Base-by-base conservation (phyloP, 1,284 basidiomycete species). In the Trichosporon sp. region DNA sequence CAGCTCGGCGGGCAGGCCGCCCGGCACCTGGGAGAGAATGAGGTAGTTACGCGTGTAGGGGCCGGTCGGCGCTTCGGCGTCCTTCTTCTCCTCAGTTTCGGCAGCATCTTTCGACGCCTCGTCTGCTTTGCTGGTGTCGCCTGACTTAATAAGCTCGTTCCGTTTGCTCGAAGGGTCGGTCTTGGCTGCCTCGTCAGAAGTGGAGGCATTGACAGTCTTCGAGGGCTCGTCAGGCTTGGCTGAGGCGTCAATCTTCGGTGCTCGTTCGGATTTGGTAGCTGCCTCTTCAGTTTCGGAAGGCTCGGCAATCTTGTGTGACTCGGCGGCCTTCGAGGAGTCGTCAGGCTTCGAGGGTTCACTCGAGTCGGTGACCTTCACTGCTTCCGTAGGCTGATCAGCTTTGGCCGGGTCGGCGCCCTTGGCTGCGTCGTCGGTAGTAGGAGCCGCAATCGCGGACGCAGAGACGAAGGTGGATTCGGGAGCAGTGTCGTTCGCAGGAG, bases 31-130 rank as follows among this genome's bases (percentile, higher is more conserved):
- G n/a, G 75, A 78, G n/a, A 82, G 77, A 60, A 81, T 77, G 52
- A 82, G 69, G 67, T 81, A 81, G 69, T 81, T 82, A 56, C 81
- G 73, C 4, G 73, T 73, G 56, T 78, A 80, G 9, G 72, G 70
- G 31, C 67, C 66, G 2, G 64, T 57, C 4, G 66, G 62, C 11
- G 64, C 62, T 14, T 63, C 59, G n/a, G n/a, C n/a, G 29, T 52
- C 40, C 8, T 54, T 29, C 49, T 29, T 54, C 49, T 54, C 49
- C 27, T 16, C 58, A 25, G 32, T 44, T 52, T 25, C 37, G 52
- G 4, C 37, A n/a, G 5, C n/a, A 9, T 44, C 46, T 14, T 25
- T 56, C 9, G 62, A 0, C 9, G 14, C 14, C 14, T 29, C 49
- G n/a, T 29, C n/a, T n/a, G n/a, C n/a, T n/a, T n/a, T 2, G 44